Evolutionary conservation across 345 rosid species (phyloP).

Genomic region (Noccaea caerulescens): DNA sequence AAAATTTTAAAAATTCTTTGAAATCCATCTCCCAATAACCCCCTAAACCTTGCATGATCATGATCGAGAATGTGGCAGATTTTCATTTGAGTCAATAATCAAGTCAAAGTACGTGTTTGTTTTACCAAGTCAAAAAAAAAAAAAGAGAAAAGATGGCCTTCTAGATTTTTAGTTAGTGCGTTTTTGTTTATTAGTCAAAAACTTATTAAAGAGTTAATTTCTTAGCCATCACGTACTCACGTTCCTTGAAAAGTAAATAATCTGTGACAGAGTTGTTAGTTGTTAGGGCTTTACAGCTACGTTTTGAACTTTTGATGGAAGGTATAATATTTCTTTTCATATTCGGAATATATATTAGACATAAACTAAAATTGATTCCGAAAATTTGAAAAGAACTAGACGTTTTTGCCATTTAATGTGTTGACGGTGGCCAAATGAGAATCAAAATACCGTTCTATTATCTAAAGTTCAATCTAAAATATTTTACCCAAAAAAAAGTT

Average conservation of each 20-base stretch:
- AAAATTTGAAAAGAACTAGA: no score
- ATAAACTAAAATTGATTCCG: no score
- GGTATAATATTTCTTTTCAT: not conserved
- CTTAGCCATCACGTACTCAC: not conserved
- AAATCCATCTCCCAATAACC: no score
- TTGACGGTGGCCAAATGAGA: no score
- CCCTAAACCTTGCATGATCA: not conserved
- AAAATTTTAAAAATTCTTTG: no score
- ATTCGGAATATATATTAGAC: not conserved
- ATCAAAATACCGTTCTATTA: no score
- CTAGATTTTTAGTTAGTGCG: conserved; percentile 8
- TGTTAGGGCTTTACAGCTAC: conserved; percentile 20
- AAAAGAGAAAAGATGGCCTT: conserved; percentile 26
- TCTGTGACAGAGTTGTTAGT: conserved; percentile 18
- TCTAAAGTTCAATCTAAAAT: no score
- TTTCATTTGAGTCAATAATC: not conserved
- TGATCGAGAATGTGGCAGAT: not conserved
- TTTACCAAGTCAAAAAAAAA: conserved; percentile 35
- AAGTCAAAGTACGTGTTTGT: conserved; percentile 20
- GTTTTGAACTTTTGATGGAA: not conserved
- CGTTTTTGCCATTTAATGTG: no score
- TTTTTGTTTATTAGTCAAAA: not conserved
- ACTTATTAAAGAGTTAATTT: not conserved
- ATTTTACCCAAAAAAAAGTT: no score
- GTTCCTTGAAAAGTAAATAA: not conserved